phyloP scores from a whole-genome alignment of 2,329 filamentous ascomycete species.

The Epichloe hybrida region DNA sequence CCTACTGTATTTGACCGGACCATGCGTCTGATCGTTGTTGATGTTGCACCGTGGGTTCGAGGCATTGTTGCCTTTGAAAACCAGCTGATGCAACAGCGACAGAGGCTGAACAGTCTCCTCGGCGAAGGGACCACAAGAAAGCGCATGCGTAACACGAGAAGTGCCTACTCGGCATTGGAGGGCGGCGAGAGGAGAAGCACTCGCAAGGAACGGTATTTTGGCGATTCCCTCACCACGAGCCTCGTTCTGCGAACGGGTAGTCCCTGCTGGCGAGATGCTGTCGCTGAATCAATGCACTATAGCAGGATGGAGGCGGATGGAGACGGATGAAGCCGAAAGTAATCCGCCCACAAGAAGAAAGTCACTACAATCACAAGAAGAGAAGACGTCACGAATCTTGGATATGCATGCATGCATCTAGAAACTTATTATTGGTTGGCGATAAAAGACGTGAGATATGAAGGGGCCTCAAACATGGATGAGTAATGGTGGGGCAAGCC shows the following conservation, averaged over 20 bases:
- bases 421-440: background rate
- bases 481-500: too few relatives aligned
- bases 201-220: slow-evolving; percentile 61
- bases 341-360: slow-evolving; percentile 2
- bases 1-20: slow-evolving; percentile 68
- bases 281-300: slow-evolving; percentile 9
- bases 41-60: slow-evolving; percentile 84
- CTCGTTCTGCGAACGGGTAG: slow-evolving; percentile 54
- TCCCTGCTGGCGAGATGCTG: slow-evolving; percentile 22
- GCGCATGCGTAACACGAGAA: slow-evolving; percentile 56
- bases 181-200: slow-evolving; percentile 55
- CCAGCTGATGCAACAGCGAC: slow-evolving; percentile 53
- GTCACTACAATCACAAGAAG: background rate
- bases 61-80: slow-evolving; percentile 68
- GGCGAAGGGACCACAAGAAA: slow-evolving; percentile 39
- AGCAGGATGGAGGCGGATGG: slow-evolving; percentile 2
- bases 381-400: background rate
- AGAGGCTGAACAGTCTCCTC: slow-evolving; percentile 47
- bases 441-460: background rate
- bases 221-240: slow-evolving; percentile 41
- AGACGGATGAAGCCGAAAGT: background rate
- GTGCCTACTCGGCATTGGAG: slow-evolving; percentile 64
- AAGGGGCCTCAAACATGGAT: background rate
- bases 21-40: slow-evolving; percentile 49
- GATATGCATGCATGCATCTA: background rate